Percentiles rank a stretch among this genome's conserved stretches.
These are phyloP conservation scores for Penicillium sp. DNA, from an alignment of 2,329 filamentous ascomycete species.

Conservation along the genomic window DNA sequence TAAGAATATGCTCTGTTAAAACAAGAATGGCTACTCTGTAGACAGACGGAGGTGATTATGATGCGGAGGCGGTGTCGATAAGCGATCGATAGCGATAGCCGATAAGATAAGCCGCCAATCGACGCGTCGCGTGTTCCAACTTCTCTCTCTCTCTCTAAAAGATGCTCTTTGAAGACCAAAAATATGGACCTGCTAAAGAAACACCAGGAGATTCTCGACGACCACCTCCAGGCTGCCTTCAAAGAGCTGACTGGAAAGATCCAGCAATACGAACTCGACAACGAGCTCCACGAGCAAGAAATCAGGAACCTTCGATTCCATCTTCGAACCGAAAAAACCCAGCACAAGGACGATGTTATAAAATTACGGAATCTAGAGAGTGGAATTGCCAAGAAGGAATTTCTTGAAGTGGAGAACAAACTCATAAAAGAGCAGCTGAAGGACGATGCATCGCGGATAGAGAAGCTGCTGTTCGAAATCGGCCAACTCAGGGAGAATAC, in stretches of 20 bases:
- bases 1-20: too few species aligned
- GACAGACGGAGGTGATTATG: background rate
- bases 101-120: constrained; percentile 13
- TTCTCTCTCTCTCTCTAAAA: background rate
- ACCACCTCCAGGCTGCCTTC: constrained; percentile 26
- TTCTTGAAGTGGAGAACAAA: background rate
- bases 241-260: constrained; percentile 10
- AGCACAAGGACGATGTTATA: too few species aligned
- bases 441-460: background rate
- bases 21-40: background rate
- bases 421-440: background rate
- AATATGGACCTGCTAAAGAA: constrained; percentile 30
- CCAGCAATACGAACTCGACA: background rate
- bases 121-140: constrained; percentile 12
- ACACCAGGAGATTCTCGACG: constrained; percentile 27
- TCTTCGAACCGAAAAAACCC: background rate
- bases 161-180: background rate
- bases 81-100: background rate
- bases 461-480: background rate
- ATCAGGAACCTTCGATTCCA: background rate
- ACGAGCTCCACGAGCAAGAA: background rate
- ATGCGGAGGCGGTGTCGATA: background rate
- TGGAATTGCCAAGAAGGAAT: background rate
- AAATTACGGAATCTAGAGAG: too few species aligned
- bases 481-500: background rate